A percentile compares a stretch with the other conserved stretches of the same genome.
Conservation (phyloP, 2,329 filamentous ascomycete species). For the Sporothrix pseudoabietina region DNA sequence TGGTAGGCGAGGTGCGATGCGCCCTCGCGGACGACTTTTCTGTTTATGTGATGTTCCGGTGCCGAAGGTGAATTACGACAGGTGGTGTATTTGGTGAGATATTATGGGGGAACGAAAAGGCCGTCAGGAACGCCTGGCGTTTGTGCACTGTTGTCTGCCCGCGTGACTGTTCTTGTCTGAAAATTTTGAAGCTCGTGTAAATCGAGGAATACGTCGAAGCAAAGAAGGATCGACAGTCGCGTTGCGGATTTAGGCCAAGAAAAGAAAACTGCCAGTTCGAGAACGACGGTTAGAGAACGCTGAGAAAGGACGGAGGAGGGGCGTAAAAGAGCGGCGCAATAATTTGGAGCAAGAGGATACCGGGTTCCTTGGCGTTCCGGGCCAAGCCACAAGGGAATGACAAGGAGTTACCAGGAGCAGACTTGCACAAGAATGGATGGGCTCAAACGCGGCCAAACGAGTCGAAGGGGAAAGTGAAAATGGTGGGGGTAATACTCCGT, state of each 20-base stretch:
- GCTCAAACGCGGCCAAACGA: slow-evolving; percentile 14
- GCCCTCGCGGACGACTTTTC: background rate
- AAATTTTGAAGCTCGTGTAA: background rate
- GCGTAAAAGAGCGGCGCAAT: background rate
- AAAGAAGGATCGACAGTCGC: background rate
- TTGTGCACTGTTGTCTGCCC: background rate
- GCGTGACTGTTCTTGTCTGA: background rate
- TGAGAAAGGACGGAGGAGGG: background rate
- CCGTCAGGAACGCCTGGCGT: background rate
- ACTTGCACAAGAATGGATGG: slow-evolving; percentile 3
- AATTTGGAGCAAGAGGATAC: background rate
- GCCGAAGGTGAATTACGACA: background rate
- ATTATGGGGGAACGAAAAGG: background rate
- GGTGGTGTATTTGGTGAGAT: background rate
- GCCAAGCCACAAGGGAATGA: background rate
- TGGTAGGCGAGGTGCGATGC: slow-evolving; percentile 38
- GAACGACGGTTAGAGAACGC: background rate
- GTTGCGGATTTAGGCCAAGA: background rate
- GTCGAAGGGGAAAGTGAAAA: background rate
- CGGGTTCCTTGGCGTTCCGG: background rate
- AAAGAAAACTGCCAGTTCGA: slow-evolving; percentile 19
- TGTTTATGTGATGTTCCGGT: background rate
- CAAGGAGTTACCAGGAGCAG: background rate
- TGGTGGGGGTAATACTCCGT: slow-evolving; percentile 24
- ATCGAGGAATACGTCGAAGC: background rate